A percentile compares a stretch with the other conserved stretches of the same genome.
Evolutionary conservation across 2,329 filamentous ascomycete species (phyloP).

Genomic region (Sarocladium strictum): DNA sequence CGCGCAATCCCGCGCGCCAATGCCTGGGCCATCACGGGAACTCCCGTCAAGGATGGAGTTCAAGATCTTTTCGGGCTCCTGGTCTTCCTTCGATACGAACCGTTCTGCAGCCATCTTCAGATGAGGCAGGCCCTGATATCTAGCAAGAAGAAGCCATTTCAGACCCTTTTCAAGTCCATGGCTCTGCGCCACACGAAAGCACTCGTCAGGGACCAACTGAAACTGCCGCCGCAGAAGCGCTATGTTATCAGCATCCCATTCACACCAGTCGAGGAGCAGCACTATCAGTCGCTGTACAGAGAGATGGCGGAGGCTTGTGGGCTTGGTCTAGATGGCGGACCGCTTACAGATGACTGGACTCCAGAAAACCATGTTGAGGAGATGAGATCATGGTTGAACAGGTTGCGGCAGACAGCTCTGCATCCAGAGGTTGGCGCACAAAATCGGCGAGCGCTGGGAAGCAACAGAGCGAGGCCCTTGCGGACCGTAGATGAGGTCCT

Average conservation of each 20-base stretch:
- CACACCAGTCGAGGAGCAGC: constrained; percentile 82
- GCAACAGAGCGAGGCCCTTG: constrained; percentile 58
- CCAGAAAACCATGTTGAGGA: constrained; percentile 57
- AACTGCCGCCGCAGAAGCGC: constrained; percentile 75
- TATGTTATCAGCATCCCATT: constrained; percentile 87
- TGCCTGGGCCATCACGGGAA: constrained; percentile 86
- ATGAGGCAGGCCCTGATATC: constrained; percentile 63
- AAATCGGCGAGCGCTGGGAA: constrained; percentile 58
- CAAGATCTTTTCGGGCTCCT: constrained; percentile 74
- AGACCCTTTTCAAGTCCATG: constrained; percentile 62
- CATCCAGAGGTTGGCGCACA: constrained; percentile 75
- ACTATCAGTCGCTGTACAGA: constrained; percentile 72
- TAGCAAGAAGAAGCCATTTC: constrained; percentile 55
- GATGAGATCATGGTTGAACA: constrained; percentile 75
- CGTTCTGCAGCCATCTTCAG: constrained; percentile 58
- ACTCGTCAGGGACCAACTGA: constrained; percentile 69
- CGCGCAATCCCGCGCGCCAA: constrained; percentile 75
- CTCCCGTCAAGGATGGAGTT: constrained; percentile 76
- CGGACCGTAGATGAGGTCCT: constrained; percentile 82
- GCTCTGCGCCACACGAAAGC: constrained; percentile 83
- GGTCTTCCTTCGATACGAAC: constrained; percentile 72
- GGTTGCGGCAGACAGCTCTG: constrained; percentile 75
- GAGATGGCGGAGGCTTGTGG: constrained; percentile 68
- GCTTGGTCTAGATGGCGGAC: constrained; percentile 58
- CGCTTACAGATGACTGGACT: constrained; percentile 57